Evolutionary conservation across 257 asterid species (phyloP).

Genomic region (Forsythia suspensa): DNA sequence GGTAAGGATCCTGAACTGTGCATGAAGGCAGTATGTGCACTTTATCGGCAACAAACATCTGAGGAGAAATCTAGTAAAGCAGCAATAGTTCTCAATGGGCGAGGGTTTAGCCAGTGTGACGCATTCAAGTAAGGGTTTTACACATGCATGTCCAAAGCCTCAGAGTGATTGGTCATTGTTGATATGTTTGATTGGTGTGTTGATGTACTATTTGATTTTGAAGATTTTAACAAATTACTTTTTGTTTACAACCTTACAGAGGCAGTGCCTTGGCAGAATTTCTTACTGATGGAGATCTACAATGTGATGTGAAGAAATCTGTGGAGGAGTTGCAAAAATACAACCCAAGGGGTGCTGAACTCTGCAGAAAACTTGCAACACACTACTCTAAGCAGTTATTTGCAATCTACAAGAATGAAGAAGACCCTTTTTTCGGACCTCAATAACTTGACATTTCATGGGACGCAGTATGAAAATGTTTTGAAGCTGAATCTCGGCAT

Average conservation of each 20-base stretch:
- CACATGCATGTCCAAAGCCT: background rate
- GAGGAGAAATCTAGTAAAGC: conserved; percentile 47
- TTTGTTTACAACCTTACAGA: conserved; percentile 31
- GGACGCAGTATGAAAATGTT: background rate
- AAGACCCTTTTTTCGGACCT: conserved; percentile 54
- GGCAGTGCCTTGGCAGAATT: conserved; percentile 64
- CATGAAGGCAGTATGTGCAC: conserved; percentile 72
- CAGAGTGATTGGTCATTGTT: background rate
- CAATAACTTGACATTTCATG: conserved; percentile 4
- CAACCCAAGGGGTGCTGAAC: conserved; percentile 38
- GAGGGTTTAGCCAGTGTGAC: conserved; percentile 63
- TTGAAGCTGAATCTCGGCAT: background rate
- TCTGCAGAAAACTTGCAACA: conserved; percentile 43
- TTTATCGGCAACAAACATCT: conserved; percentile 62
- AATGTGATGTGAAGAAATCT: conserved; percentile 42
- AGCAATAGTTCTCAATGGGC: conserved; percentile 38
- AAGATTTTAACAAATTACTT: background rate
- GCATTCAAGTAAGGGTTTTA: conserved; percentile 40
- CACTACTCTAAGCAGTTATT: conserved; percentile 63
- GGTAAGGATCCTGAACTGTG: conserved; percentile 58
- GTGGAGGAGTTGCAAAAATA: conserved; percentile 48
- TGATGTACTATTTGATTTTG: background rate
- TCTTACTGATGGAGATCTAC: conserved; percentile 52
- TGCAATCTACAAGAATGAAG: conserved; percentile 47
- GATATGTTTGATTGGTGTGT: background rate